These are phyloP conservation scores for Pichia nanzhaoensis DNA, from an alignment of 805 yeast species.

Conservation along the genomic window DNA sequence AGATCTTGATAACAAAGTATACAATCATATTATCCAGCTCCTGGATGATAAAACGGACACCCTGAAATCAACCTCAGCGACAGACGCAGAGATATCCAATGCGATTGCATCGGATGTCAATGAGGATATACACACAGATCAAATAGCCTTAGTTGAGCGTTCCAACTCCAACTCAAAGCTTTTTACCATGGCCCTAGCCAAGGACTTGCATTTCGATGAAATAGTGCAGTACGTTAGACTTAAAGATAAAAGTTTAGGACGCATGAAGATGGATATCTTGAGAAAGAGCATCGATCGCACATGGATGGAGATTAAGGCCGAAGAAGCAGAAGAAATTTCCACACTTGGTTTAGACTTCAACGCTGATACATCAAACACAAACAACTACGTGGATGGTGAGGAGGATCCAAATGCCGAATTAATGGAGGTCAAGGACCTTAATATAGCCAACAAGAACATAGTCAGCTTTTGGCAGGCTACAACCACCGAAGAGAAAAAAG, in stretches of 20 bases:
- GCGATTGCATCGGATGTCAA: not conserved
- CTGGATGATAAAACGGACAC: constrained; percentile 54
- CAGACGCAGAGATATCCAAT: not conserved
- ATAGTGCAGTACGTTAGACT: constrained; percentile 53
- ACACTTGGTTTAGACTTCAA: constrained; percentile 25
- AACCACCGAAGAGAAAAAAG: constrained; percentile 11
- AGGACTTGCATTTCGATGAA: constrained; percentile 46
- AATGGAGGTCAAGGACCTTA: constrained; percentile 60
- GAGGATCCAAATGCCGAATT: constrained; percentile 38
- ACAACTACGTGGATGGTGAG: constrained; percentile 13
- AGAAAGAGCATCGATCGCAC: constrained; percentile 60
- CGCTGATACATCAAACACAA: not conserved
- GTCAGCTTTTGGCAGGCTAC: constrained; percentile 57
- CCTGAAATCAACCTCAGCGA: constrained; percentile 18
- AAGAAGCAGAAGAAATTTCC: constrained; percentile 54
- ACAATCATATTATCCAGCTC: constrained; percentile 46
- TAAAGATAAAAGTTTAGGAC: constrained; percentile 57
- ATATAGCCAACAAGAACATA: constrained; percentile 70
- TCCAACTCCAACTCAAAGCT: not conserved
- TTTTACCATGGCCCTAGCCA: constrained; percentile 48
- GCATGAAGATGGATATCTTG: constrained; percentile 61
- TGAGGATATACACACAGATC: not conserved
- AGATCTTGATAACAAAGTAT: constrained; percentile 49
- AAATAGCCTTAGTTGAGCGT: not conserved
- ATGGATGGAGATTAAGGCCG: constrained; percentile 46